Conservation (phyloP, 352 stramenopile species). For the Phytopythium oedochilum region DNA sequence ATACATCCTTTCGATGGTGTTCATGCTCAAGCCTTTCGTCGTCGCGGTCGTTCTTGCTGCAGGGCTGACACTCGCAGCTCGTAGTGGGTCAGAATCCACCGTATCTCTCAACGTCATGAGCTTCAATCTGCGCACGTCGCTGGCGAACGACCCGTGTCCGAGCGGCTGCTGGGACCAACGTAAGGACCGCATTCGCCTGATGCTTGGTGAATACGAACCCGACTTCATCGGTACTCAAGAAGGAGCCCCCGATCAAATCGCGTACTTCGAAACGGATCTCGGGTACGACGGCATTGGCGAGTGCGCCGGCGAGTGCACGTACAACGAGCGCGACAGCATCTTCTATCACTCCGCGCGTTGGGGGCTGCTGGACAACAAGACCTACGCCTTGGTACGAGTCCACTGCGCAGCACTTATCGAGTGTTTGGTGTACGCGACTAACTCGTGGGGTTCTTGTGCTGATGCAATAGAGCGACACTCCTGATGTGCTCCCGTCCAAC, state of each 20-base stretch:
- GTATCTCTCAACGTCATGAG: conserved; percentile 49
- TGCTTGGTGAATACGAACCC: conserved; percentile 43
- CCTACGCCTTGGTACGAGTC: conserved; percentile 52
- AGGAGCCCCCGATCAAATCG: conserved; percentile 46
- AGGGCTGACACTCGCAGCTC: neutral
- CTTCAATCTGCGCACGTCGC: conserved; percentile 68
- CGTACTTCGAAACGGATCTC: conserved; percentile 41
- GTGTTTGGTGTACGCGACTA: conserved; percentile 2
- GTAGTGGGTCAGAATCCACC: neutral
- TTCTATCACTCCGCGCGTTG: conserved; percentile 50
- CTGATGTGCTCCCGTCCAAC: conserved; percentile 53
- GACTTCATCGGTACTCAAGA: conserved; percentile 72
- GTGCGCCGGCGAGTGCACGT: conserved; percentile 49
- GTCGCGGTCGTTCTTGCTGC: neutral
- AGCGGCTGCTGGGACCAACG: conserved; percentile 58
- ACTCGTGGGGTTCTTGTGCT: neutral
- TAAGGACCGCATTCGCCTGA: conserved; percentile 28
- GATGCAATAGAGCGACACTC: conserved; percentile 50
- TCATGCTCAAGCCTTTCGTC: neutral
- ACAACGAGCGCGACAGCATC: conserved; percentile 65
- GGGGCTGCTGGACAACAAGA: conserved; percentile 32
- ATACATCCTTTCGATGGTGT: neutral
- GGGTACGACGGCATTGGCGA: conserved; percentile 43
- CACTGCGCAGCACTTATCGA: conserved; percentile 22
- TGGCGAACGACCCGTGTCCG: conserved; percentile 62